These are phyloP conservation scores for Artemisia annua DNA, from an alignment of 129 eudicot genomes.

Conservation along the genomic window DNA sequence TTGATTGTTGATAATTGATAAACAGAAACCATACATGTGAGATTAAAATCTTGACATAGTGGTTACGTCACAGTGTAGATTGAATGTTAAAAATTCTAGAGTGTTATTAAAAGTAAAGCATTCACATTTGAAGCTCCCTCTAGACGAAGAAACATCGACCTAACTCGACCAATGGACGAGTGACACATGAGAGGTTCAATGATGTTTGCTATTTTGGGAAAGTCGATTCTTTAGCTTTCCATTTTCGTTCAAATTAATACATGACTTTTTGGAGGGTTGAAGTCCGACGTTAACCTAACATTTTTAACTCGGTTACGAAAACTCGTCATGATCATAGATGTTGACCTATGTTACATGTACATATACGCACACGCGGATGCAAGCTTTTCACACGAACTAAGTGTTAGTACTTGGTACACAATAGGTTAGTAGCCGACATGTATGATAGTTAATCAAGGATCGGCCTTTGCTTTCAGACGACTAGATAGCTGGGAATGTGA, in stretches of 20 bases:
- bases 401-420: not conserved
- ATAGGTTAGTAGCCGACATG: not conserved
- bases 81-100: not conserved
- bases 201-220: constrained; percentile 35
- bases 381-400: not conserved
- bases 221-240: constrained; percentile 39
- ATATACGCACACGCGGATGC: not conserved
- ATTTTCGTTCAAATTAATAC: constrained; percentile 21
- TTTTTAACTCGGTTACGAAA: constrained; percentile 27
- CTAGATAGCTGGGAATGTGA: not conserved
- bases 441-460: not conserved
- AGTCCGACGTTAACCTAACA: constrained; percentile 60
- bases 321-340: constrained; percentile 3
- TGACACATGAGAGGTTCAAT: constrained; percentile 38
- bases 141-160: constrained; percentile 36
- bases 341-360: not conserved
- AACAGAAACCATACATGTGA: too few relatives aligned
- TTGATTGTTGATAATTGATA: too few relatives aligned
- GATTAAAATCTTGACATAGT: too few relatives aligned
- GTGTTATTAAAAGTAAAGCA: too few relatives aligned
- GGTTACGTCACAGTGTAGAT: too few relatives aligned
- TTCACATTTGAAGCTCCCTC: not conserved
- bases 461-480: not conserved
- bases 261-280: constrained; percentile 26
- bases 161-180: constrained; percentile 25